Evolutionary conservation across 257 asterid species (phyloP).

Genomic region (Fraxinus pennsylvanica): DNA sequence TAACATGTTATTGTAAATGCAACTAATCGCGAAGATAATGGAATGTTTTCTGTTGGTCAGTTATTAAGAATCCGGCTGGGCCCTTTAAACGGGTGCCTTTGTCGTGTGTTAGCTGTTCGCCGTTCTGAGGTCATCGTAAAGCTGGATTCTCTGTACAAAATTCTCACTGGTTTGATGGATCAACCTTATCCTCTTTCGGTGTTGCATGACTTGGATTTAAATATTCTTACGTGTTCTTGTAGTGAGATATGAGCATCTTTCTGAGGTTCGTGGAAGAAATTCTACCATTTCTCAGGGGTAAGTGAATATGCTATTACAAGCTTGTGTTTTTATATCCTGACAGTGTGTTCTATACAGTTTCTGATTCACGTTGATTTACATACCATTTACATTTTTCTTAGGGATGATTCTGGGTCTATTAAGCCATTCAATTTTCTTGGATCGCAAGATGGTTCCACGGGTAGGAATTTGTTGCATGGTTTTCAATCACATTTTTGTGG

Average conservation of each 20-base stretch:
- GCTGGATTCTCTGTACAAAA: conserved; percentile 91
- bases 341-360: conserved; percentile 8
- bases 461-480: conserved; percentile 40
- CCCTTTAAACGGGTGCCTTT: conserved; percentile 15
- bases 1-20: conserved; percentile 31
- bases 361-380: conserved; percentile 14
- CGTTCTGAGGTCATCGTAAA: conserved; percentile 91
- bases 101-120: conserved; percentile 90
- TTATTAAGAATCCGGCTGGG: too few species aligned
- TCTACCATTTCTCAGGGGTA: conserved; percentile 68
- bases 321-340: neutral
- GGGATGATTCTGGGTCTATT: conserved; percentile 55
- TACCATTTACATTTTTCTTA: conserved; percentile 33
- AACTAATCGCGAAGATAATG: conserved; percentile 72
- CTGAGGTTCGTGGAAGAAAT: conserved; percentile 83
- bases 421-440: conserved; percentile 81
- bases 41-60: conserved; percentile 47
- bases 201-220: conserved; percentile 20
- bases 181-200: conserved; percentile 14
- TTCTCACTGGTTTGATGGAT: conserved; percentile 67
- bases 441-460: conserved; percentile 63
- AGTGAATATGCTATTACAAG: conserved; percentile 7
- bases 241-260: conserved; percentile 85
- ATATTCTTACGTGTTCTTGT: conserved; percentile 25
- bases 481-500: neutral